Base-by-base conservation (phyloP, 2,329 filamentous ascomycete species). In the Albophoma yamanashiensis region DNA sequence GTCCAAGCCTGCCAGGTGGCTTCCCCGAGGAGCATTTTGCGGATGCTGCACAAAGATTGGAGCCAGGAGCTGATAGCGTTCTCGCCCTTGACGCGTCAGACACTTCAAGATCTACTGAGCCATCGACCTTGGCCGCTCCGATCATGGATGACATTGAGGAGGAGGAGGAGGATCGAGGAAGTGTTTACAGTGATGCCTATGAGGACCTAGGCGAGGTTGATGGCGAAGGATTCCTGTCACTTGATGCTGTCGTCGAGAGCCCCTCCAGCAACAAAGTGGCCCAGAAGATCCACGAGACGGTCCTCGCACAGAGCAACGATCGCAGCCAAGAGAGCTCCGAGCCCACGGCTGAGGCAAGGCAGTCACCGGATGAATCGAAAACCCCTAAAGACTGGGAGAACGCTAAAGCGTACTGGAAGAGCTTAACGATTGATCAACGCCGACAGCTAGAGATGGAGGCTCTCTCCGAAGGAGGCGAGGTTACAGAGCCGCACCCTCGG, bases 171-270 rank as follows among this genome's bases (percentile, higher is more conserved):
- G 75, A 85, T 59, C 74, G 75, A 17, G 77, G 75, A 57, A 87
- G 82, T 62, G 80, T 89, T 31, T 92, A 90, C 69, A 91, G 87
- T 64, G 89, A 92, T 71, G 89, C 89, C 1, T 87, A 87, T 59
- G 89, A 92, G 71, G 87, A 91, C 62, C 75, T 88, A 0, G 83
- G 83, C 0, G 86, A 90, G 17, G 68, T 79, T 4, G 86, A 88
- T 45, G 82, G 81, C 2, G 82, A 83, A 55, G 89, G 87, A 0
- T 92, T 91, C 67, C 78, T 85, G 67, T 92, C 88, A 5, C 77
- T 92, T 9, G 82, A 92, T 70, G 89, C 89, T 14, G 82, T 92
- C 11, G 80, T 91, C 1, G 82, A 86, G 25, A 84, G 80, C 55
- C 84, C 88, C 14, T 59, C 66, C n/a, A 58, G 65, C 3, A 64